Evolutionary conservation across 805 yeast species (phyloP).

Genomic region (Pichia rugopelliculosa): DNA sequence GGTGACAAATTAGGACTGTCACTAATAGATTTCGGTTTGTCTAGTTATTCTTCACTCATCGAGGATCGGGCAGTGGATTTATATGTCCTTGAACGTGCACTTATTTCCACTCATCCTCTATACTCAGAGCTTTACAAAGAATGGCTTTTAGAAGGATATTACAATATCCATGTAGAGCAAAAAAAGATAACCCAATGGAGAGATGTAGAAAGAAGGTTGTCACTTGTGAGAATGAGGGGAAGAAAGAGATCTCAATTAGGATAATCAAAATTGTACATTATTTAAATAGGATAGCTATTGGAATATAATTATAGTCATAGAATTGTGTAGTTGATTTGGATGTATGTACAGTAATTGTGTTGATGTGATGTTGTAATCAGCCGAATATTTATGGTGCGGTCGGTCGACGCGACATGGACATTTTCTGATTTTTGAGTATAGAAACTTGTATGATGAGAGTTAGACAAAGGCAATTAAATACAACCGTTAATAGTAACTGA

Average conservation of each 20-base stretch:
- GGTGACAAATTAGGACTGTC: conserved; percentile 11
- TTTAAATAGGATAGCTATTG: too few relatives aligned
- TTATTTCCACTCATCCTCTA: conserved; percentile 82
- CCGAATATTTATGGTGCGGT: not conserved
- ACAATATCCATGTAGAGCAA: conserved; percentile 24
- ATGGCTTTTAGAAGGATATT: conserved; percentile 72
- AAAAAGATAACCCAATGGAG: conserved; percentile 34
- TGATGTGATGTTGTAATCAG: too few relatives aligned
- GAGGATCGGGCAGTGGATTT: conserved; percentile 98
- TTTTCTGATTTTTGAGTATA: too few relatives aligned
- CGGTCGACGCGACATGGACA: not conserved
- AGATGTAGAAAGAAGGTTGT: conserved; percentile 59
- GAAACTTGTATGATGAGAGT: not conserved
- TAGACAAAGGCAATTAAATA: not conserved
- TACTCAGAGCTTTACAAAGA: conserved; percentile 54
- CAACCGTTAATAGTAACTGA: not conserved
- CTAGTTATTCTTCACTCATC: conserved; percentile 62
- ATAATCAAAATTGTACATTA: too few relatives aligned
- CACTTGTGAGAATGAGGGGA: conserved; percentile 85
- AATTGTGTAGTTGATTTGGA: too few relatives aligned
- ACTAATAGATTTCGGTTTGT: conserved; percentile 87
- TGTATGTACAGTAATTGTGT: too few relatives aligned
- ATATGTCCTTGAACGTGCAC: conserved; percentile 88
- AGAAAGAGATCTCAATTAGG: conserved; percentile 95
- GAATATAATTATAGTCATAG: too few relatives aligned